phyloP scores from a whole-genome alignment of 768 basidiomycete species.

The Filobasidium wieringae region DNA sequence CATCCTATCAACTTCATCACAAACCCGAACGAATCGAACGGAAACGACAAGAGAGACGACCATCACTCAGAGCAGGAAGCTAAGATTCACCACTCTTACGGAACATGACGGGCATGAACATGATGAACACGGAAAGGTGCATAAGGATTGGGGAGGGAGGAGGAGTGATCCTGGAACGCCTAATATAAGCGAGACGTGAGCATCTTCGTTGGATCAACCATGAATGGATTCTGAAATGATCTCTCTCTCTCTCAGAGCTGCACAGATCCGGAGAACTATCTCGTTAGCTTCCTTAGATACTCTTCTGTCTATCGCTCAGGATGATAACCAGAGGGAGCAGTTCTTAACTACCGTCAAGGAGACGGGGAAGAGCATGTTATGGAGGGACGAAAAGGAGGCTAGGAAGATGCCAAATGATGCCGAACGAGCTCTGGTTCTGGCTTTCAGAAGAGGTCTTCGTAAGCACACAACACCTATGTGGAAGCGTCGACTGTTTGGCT shows the following conservation, averaged over 20 bases:
- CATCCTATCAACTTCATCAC: background rate
- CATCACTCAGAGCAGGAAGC: background rate
- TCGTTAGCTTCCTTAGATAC: conserved; percentile 35
- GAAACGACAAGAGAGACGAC: background rate
- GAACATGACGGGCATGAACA: background rate
- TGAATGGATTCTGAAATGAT: background rate
- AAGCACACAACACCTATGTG: background rate
- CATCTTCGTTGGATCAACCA: background rate
- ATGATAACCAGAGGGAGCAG: conserved; percentile 18
- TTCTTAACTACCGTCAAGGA: conserved; percentile 22
- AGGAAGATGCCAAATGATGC: conserved; percentile 28
- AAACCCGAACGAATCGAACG: background rate
- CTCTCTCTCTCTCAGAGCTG: conserved; percentile 23
- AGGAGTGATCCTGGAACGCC: conserved; percentile 48
- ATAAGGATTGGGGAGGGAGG: conserved; percentile 7
- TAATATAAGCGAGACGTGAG: conserved; percentile 37
- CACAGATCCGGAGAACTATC: conserved; percentile 36
- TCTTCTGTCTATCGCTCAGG: conserved; percentile 18
- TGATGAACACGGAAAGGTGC: background rate
- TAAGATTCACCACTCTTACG: conserved; percentile 8
- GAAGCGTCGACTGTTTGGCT: background rate
- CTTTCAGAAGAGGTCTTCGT: conserved; percentile 28
- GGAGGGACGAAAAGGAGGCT: conserved; percentile 30
- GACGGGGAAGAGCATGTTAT: conserved; percentile 31
- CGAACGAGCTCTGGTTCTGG: conserved; percentile 34